Base-by-base conservation (phyloP, 1,139 yeast genomes). In the Pichia sp. region DNA sequence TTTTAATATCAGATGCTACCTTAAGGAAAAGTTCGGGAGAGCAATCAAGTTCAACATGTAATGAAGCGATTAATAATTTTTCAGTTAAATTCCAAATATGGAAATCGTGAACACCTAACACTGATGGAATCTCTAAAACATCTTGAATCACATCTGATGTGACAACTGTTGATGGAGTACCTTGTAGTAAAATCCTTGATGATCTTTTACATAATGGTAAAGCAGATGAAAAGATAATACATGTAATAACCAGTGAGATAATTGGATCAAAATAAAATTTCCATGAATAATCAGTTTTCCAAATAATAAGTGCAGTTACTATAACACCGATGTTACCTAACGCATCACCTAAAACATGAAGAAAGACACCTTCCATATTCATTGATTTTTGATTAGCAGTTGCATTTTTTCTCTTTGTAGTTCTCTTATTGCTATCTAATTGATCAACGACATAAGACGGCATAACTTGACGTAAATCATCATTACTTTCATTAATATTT, bases 61-160 rank as follows among this genome's bases (percentile, higher is more conserved):
- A 74, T 0, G 96, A 85, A 1, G 97, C 97, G 62, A 92, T 87
- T 58, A 82, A 75, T 48, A 87, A 77, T 55, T 84, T 86, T 68
- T 92, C 98, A 50, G 90, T 87, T 57, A 92, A 74, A 64, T 89
- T 92, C 98, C 98, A 92, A 52, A 92, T 85, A 65, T 92, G 98
- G 73, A 92, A 82, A 64, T 92, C 98, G 65, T 92, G 98, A 39
- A 92, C 81, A 5, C 94, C 86, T 53, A 79, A 74, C 45, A 92
- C 94, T 25, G 90, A 86, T 1, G 80, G 77, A 26, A 90, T 74
- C 46, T 73, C 70, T 25, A 77, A 61, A 45, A 92, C 83, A 54
- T 85, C 86, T 43, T 75, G 72, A 49, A 83, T 77, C 41, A 92
- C 88, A 43, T 76, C 76, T 53, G 85, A 84, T 15, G 95, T 83